Evolutionary conservation across 2,329 filamentous ascomycete species (phyloP).

Genomic region (Fusarium phyllophilum): DNA sequence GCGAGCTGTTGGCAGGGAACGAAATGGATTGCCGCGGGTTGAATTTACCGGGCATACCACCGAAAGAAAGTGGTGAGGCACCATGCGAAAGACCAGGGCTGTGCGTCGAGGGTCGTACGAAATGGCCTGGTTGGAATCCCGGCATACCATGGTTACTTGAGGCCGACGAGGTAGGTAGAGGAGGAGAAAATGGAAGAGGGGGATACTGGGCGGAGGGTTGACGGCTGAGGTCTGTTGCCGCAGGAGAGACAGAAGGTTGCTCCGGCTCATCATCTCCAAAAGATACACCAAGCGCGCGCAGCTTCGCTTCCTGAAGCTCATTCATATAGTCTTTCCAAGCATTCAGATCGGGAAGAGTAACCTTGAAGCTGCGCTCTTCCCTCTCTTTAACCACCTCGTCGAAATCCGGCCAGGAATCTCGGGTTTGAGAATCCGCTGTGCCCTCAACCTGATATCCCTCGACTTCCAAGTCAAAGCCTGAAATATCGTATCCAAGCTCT

Average conservation of each 20-base stretch:
- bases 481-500: slow-evolving; percentile 73
- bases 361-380: slow-evolving; percentile 62
- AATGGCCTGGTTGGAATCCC: slow-evolving; percentile 66
- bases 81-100: slow-evolving; percentile 73
- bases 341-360: slow-evolving; percentile 77
- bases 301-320: slow-evolving; percentile 87
- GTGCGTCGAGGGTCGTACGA: slow-evolving; percentile 70
- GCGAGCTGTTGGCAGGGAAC: slow-evolving; percentile 70
- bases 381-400: slow-evolving; percentile 68
- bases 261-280: slow-evolving; percentile 78
- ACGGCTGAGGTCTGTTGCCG: slow-evolving; percentile 69
- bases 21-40: slow-evolving; percentile 79
- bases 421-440: slow-evolving; percentile 68
- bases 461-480: slow-evolving; percentile 74
- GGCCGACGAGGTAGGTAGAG: slow-evolving; percentile 81
- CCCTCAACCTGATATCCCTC: slow-evolving; percentile 52
- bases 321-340: slow-evolving; percentile 81
- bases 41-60: slow-evolving; percentile 66
- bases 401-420: slow-evolving; percentile 73
- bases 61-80: slow-evolving; percentile 78
- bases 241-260: slow-evolving; percentile 72
- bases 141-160: slow-evolving; percentile 71
- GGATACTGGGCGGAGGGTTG: slow-evolving; percentile 80
- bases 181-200: slow-evolving; percentile 83
- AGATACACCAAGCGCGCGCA: slow-evolving; percentile 89